These are phyloP conservation scores for Gardenia jasminoides DNA, from an alignment of 257 asterid species.

Conservation along the genomic window DNA sequence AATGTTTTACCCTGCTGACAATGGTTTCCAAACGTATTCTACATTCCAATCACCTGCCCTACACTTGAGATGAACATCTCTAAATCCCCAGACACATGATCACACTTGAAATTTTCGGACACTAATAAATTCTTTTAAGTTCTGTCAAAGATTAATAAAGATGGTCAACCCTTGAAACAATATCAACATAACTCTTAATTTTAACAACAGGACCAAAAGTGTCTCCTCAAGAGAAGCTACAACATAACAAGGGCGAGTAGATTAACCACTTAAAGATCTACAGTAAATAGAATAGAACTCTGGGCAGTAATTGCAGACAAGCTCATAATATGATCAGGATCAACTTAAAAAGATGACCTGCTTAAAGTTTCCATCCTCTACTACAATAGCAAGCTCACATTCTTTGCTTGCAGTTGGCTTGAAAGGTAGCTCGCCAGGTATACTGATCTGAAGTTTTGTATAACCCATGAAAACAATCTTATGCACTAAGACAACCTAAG, in stretches of 20 bases:
- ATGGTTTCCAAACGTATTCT: not conserved
- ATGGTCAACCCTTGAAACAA: too few relatives aligned
- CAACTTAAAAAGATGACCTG: not conserved
- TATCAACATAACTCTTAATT: too few relatives aligned
- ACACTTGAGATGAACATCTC: not conserved
- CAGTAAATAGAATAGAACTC: not conserved
- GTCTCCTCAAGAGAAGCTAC: too few relatives aligned
- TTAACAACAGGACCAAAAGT: too few relatives aligned
- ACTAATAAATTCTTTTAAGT: too few relatives aligned
- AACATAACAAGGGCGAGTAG: too few relatives aligned
- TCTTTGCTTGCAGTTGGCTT: not conserved
- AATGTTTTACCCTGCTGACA: not conserved
- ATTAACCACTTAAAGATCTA: not conserved
- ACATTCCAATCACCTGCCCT: not conserved
- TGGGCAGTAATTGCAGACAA: not conserved
- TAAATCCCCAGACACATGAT: not conserved
- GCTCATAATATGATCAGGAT: not conserved
- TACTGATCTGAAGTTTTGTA: not conserved
- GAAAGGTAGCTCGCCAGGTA: not conserved
- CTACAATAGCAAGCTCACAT: not conserved
- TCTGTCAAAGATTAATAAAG: too few relatives aligned
- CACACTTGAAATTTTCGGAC: not conserved
- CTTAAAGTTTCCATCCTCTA: not conserved
- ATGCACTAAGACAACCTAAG: not conserved
- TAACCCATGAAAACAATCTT: not conserved